Conservation (phyloP, 2,329 filamentous ascomycete genomes). For the Monosporascus sp. region DNA sequence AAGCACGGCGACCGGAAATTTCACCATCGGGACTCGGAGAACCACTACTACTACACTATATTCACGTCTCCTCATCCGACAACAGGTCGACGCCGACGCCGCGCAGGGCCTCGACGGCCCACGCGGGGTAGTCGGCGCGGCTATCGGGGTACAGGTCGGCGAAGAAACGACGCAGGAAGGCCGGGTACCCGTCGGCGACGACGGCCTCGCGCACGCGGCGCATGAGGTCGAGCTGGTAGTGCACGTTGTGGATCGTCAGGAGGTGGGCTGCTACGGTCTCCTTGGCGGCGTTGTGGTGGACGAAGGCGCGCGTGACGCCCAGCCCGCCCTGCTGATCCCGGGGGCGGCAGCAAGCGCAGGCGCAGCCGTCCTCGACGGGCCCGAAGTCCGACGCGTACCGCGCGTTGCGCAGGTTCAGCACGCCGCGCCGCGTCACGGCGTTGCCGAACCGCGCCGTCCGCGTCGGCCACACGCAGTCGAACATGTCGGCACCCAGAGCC, state of each 20-base stretch:
- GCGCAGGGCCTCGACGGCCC: slow-evolving; percentile 76
- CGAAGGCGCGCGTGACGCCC: slow-evolving; percentile 79
- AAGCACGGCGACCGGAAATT: no score
- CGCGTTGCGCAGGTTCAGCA: slow-evolving; percentile 78
- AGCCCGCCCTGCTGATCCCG: slow-evolving; percentile 61
- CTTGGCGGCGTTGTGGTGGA: slow-evolving; percentile 87
- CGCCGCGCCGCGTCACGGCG: slow-evolving; percentile 74
- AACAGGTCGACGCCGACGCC: slow-evolving; percentile 76
- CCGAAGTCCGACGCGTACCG: slow-evolving; percentile 73
- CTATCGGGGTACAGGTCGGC: slow-evolving; percentile 61
- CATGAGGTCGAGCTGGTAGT: slow-evolving; percentile 87
- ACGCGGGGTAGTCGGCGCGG: slow-evolving; percentile 61
- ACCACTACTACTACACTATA: background rate
- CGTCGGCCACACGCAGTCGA: slow-evolving; percentile 98
- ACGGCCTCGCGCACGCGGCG: slow-evolving; percentile 67
- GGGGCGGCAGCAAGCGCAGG: slow-evolving; percentile 75
- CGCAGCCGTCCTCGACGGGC: slow-evolving; percentile 77
- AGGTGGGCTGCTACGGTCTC: slow-evolving; percentile 86
- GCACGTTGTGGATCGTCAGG: slow-evolving; percentile 92
- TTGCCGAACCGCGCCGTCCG: slow-evolving; percentile 94
- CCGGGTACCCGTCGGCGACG: slow-evolving; percentile 73
- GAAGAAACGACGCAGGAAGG: slow-evolving; percentile 76
- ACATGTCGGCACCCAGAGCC: slow-evolving; percentile 96
- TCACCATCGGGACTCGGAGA: no score
- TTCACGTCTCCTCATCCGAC: slow-evolving; percentile 11